Evolutionary conservation across 2,329 filamentous ascomycete genomes (phyloP).

Genomic region (Madurella mycetomatis): DNA sequence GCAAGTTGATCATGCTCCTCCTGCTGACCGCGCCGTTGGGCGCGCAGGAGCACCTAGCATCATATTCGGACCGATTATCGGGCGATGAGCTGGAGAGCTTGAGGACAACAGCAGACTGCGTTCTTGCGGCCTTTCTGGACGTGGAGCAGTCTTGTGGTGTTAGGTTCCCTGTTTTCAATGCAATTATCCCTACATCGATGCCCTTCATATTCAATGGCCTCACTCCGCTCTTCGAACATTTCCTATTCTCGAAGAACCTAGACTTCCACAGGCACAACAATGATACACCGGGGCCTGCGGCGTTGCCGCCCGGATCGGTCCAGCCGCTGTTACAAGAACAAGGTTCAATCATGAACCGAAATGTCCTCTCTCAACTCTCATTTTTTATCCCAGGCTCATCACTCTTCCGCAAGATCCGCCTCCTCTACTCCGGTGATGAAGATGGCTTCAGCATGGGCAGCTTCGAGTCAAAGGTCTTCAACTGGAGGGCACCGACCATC

Average conservation of each 20-base stretch:
- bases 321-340: constrained; percentile 48
- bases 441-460: constrained; percentile 74
- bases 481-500: constrained; percentile 71
- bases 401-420: constrained; percentile 61
- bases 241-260: constrained; percentile 68
- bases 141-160: constrained; percentile 61
- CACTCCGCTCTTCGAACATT: constrained; percentile 67
- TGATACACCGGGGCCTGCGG: constrained; percentile 17
- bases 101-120: constrained; percentile 56
- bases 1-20: constrained; percentile 65
- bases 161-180: constrained; percentile 57
- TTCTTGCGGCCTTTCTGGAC: constrained; percentile 62
- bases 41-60: constrained; percentile 60
- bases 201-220: constrained; percentile 66
- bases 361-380: constrained; percentile 63
- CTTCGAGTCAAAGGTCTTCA: constrained; percentile 70
- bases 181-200: constrained; percentile 54
- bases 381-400: constrained; percentile 64
- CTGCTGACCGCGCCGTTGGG: constrained; percentile 62
- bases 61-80: constrained; percentile 52
- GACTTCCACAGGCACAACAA: constrained; percentile 56
- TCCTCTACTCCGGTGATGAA: constrained; percentile 65
- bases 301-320: constrained; percentile 26
- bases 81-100: constrained; percentile 56
- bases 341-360: constrained; percentile 62